Conservation (phyloP, 1,284 basidiomycete species). For the Waitea zeae region DNA sequence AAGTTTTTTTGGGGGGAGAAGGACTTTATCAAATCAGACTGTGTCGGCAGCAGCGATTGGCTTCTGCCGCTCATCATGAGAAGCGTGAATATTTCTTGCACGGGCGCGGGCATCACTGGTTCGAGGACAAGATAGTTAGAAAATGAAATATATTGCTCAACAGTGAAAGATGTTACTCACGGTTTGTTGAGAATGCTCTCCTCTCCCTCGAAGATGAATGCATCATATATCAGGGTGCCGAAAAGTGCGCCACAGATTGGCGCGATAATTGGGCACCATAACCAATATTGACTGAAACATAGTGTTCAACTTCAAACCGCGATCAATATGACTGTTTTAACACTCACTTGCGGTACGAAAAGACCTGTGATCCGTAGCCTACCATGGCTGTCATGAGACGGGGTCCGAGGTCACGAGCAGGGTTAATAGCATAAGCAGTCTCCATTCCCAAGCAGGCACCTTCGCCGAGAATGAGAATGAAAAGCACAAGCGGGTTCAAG, state of each 20-base stretch:
- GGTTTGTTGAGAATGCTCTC: constrained; percentile 36
- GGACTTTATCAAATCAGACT: too few species aligned
- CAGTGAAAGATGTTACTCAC: too few species aligned
- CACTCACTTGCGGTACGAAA: constrained; percentile 19
- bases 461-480: constrained; percentile 36
- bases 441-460: constrained; percentile 36
- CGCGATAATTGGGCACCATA: constrained; percentile 53
- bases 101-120: too few species aligned
- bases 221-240: constrained; percentile 35
- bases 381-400: constrained; percentile 40
- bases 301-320: background rate
- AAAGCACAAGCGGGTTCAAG: constrained; percentile 34
- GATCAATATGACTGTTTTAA: background rate
- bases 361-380: constrained; percentile 36
- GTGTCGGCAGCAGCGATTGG: too few species aligned
- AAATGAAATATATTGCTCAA: too few species aligned
- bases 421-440: constrained; percentile 46
- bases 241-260: constrained; percentile 36
- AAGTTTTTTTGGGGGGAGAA: too few species aligned
- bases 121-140: too few species aligned
- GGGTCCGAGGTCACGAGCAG: constrained; percentile 48
- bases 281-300: constrained; percentile 43
- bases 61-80: too few species aligned
- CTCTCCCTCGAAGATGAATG: constrained; percentile 29
- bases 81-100: too few species aligned